Percentiles rank a stretch among this genome's conserved stretches.
These are phyloP conservation scores for Evernia prunastri DNA, from an alignment of 495 filamentous ascomycete species.

Conservation along the genomic window DNA sequence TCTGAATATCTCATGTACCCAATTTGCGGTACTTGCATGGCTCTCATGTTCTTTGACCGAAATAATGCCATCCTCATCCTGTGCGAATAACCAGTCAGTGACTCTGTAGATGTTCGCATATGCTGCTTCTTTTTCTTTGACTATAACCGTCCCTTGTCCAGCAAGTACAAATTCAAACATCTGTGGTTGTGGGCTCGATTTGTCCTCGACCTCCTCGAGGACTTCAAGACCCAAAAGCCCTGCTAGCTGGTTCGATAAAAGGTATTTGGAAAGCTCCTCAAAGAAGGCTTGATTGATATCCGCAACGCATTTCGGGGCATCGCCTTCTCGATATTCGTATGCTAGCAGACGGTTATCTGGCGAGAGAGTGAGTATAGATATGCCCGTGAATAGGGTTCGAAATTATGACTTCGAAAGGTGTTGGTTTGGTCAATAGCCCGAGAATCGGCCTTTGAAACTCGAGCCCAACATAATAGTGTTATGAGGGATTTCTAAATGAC, in stretches of 20 bases:
- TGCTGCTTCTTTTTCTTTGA: slow-evolving; percentile 7
- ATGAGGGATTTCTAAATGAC: no score
- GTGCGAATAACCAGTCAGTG: not conserved
- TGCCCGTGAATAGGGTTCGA: no score
- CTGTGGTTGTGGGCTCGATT: slow-evolving; percentile 8
- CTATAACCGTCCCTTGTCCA: not conserved
- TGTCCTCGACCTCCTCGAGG: slow-evolving; percentile 1
- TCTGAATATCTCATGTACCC: no score
- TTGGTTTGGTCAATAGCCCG: no score
- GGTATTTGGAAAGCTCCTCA: slow-evolving; percentile 5
- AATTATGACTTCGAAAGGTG: no score
- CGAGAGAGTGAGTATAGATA: no score
- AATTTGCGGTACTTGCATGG: no score
- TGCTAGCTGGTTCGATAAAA: slow-evolving; percentile 4
- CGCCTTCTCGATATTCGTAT: no score
- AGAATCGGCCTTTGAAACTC: no score
- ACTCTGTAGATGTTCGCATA: slow-evolving; percentile 5
- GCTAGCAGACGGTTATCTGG: no score
- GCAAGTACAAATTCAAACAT: slow-evolving; percentile 3
- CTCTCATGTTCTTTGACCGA: slow-evolving; percentile 8
- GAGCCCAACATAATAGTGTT: no score
- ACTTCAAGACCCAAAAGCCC: slow-evolving; percentile 7
- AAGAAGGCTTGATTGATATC: slow-evolving; percentile 8
- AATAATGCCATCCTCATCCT: slow-evolving; percentile 21
- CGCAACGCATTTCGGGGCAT: not conserved